Percentiles rank a stretch among this genome's conserved stretches.
Evolutionary conservation across 495 filamentous ascomycete genomes (phyloP).

Genomic region (Penicillium cataractarum): DNA sequence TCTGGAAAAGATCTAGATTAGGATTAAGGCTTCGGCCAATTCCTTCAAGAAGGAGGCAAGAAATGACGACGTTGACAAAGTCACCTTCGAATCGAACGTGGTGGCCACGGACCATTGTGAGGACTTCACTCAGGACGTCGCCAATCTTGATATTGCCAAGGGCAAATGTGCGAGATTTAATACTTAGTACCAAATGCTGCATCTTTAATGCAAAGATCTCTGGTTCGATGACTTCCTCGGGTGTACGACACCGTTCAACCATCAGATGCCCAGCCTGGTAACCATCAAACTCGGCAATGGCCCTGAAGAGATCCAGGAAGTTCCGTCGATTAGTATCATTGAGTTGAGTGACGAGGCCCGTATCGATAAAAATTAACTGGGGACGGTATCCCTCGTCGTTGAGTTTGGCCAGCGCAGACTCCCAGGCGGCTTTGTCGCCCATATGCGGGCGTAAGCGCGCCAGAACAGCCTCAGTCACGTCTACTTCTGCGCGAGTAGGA

Average conservation of each 20-base stretch:
- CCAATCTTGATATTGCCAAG: slow-evolving; percentile 96
- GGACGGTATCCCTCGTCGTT: slow-evolving; percentile 90
- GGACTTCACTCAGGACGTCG: slow-evolving; percentile 86
- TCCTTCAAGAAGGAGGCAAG: slow-evolving; percentile 89
- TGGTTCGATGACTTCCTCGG: slow-evolving; percentile 80
- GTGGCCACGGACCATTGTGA: slow-evolving; percentile 89
- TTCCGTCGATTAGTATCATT: slow-evolving; percentile 85
- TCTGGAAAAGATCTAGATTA: slow-evolving; percentile 82
- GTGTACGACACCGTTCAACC: slow-evolving; percentile 92
- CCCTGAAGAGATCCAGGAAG: slow-evolving; percentile 94
- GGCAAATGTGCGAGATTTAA: slow-evolving; percentile 89
- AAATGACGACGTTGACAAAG: slow-evolving; percentile 98
- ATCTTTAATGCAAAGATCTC: slow-evolving; percentile 94
- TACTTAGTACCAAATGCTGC: slow-evolving; percentile 89
- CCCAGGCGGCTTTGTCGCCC: slow-evolving; percentile 69
- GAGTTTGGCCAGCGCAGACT: slow-evolving; percentile 70
- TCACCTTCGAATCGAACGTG: slow-evolving; percentile 97
- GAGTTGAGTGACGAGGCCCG: slow-evolving; percentile 92
- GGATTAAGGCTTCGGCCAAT: slow-evolving; percentile 90
- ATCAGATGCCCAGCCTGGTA: slow-evolving; percentile 94
- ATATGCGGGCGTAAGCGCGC: slow-evolving; percentile 74
- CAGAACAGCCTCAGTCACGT: slow-evolving; percentile 88
- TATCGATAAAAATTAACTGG: slow-evolving; percentile 97
- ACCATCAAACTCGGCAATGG: slow-evolving; percentile 95
- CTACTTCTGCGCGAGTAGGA: slow-evolving; percentile 55